phyloP scores from a whole-genome alignment of 768 basidiomycete species.

The Clitopilus passeckerianus region DNA sequence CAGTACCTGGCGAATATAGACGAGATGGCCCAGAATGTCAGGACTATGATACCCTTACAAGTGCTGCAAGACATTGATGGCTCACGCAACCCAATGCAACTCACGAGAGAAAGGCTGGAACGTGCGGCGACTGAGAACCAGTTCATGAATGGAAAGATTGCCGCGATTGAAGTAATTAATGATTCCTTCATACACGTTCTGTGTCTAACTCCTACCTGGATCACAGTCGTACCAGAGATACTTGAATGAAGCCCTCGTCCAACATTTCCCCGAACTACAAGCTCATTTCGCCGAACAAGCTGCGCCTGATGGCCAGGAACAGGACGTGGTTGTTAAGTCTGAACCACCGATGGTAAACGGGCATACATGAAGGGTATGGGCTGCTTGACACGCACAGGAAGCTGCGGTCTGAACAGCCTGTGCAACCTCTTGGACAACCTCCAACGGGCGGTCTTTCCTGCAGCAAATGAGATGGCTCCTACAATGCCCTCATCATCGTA shows the following conservation, averaged over 20 bases:
- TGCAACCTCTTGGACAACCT: too few species aligned
- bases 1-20: conserved; percentile 63
- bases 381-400: too few species aligned
- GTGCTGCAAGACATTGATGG: conserved; percentile 77
- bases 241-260: conserved; percentile 65
- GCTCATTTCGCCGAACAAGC: conserved; percentile 18
- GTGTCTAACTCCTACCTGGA: conserved; percentile 5
- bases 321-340: not conserved
- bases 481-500: too few species aligned
- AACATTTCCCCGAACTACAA: conserved; percentile 68
- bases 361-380: not conserved
- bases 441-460: too few species aligned
- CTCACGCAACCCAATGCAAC: conserved; percentile 73
- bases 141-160: conserved; percentile 87
- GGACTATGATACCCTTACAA: conserved; percentile 70
- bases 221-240: conserved; percentile 62
- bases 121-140: conserved; percentile 86
- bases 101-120: conserved; percentile 77
- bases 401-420: too few species aligned
- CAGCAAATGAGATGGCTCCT: too few species aligned
- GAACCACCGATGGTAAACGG: not conserved
- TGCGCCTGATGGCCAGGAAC: conserved; percentile 5
- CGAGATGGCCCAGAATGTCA: conserved; percentile 56
- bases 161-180: conserved; percentile 60
- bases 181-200: not conserved